These are phyloP conservation scores for Apiospora pterosperma DNA, from an alignment of 2,329 filamentous ascomycete genomes.

Conservation along the genomic window DNA sequence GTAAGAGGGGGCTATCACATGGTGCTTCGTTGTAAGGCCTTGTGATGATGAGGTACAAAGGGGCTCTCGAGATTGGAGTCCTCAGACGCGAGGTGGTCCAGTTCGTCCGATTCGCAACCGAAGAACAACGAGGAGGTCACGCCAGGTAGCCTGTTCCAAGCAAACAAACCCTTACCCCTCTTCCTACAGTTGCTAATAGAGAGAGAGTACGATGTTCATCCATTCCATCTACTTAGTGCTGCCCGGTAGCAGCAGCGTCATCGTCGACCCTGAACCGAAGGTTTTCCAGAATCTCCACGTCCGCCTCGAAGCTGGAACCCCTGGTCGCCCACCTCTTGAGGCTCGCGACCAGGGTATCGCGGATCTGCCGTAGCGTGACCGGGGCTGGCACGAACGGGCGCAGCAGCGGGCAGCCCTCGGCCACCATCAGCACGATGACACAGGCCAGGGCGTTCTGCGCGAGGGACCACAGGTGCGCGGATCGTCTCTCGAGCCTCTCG, in stretches of 20 bases:
- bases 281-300: constrained; percentile 8
- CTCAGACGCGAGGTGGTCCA: too few relatives aligned
- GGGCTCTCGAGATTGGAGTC: too few relatives aligned
- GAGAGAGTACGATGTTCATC: rapidly evolving
- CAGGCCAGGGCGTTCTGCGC: constrained; percentile 32
- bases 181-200: too few relatives aligned
- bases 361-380: neutral
- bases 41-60: too few relatives aligned
- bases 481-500: constrained; percentile 32
- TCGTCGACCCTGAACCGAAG: neutral
- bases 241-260: neutral
- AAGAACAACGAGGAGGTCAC: too few relatives aligned
- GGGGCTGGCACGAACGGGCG: constrained; percentile 4
- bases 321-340: constrained; percentile 4
- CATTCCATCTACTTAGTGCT: neutral
- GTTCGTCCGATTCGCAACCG: too few relatives aligned
- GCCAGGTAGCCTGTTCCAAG: too few relatives aligned
- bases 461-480: constrained; percentile 35
- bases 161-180: too few relatives aligned
- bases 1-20: neutral
- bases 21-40: neutral
- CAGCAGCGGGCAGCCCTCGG: constrained; percentile 11
- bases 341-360: neutral
- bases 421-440: constrained; percentile 29
- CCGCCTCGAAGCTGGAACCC: constrained; percentile 8